A percentile compares a stretch with the other conserved stretches of the same genome.
phyloP scores from a whole-genome alignment of 768 basidiomycete species.

The Leccinum longicurvipes region DNA sequence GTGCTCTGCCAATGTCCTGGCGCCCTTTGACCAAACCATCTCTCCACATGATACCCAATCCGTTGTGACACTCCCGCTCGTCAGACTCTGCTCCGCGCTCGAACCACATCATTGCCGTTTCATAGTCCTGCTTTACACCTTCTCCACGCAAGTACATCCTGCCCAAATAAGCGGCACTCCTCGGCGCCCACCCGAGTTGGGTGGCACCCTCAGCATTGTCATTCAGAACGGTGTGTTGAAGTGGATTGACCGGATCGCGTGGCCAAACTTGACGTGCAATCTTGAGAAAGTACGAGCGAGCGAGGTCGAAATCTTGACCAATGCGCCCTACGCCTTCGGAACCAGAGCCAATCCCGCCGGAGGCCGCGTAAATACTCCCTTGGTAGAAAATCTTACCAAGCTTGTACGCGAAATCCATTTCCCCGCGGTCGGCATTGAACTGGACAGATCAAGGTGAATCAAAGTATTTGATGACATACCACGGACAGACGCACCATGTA shows the following conservation, averaged over 20 bases:
- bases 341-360: constrained; percentile 81
- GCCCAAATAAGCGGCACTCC: constrained; percentile 85
- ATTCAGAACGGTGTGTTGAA: constrained; percentile 39
- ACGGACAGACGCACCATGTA: constrained; percentile 57
- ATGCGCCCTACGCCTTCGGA: constrained; percentile 93
- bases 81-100: constrained; percentile 77
- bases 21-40: constrained; percentile 78
- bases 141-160: constrained; percentile 95
- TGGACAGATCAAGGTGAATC: constrained; percentile 30
- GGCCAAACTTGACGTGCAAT: constrained; percentile 90
- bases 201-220: constrained; percentile 51
- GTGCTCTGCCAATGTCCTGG: constrained; percentile 63
- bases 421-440: constrained; percentile 95
- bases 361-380: constrained; percentile 81
- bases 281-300: constrained; percentile 77
- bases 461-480: neutral
- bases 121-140: constrained; percentile 75
- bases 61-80: constrained; percentile 88
- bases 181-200: constrained; percentile 62
- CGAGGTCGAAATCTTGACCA: constrained; percentile 71
- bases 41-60: constrained; percentile 86
- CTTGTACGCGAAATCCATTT: constrained; percentile 84
- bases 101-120: constrained; percentile 89
- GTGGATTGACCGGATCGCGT: constrained; percentile 60
- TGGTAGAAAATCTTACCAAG: constrained; percentile 96